These are phyloP conservation scores for Pleurotus salmoneostramineus DNA, from an alignment of 768 basidiomycete species.

Conservation along the genomic window DNA sequence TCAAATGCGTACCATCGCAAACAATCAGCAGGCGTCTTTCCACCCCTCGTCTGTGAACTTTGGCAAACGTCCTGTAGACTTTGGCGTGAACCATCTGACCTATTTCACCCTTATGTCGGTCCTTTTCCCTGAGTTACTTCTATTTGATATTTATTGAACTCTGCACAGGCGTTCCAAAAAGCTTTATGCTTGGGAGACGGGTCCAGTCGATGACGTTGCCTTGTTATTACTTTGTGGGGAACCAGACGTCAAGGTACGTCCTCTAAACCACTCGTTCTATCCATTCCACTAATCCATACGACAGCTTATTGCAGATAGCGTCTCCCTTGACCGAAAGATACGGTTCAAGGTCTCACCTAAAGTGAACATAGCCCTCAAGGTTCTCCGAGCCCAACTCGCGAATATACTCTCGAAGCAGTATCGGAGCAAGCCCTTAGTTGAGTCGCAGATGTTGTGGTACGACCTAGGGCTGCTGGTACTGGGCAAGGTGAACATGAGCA, in stretches of 20 bases:
- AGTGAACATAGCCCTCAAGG: constrained; percentile 75
- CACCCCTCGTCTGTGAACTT: constrained; percentile 96
- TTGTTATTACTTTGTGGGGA: constrained; percentile 87
- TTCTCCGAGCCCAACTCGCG: constrained; percentile 63
- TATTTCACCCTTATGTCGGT: constrained; percentile 88
- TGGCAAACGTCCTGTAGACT: constrained; percentile 58
- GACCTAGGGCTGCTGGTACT: constrained; percentile 63
- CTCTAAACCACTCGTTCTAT: background rate
- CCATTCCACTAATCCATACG: background rate
- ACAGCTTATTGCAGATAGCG: constrained; percentile 69
- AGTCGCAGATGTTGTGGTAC: constrained; percentile 68
- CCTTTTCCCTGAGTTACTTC: background rate
- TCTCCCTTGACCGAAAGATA: constrained; percentile 83
- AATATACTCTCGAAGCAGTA: constrained; percentile 62
- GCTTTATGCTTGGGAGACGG: constrained; percentile 90
- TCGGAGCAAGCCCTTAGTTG: constrained; percentile 54
- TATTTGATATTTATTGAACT: constrained; percentile 9
- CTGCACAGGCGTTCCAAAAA: constrained; percentile 83
- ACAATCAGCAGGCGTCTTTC: constrained; percentile 74
- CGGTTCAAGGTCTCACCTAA: constrained; percentile 68
- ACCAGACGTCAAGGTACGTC: constrained; percentile 70
- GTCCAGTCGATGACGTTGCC: constrained; percentile 81
- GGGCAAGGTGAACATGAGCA: constrained; percentile 37
- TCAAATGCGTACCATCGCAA: constrained; percentile 75
- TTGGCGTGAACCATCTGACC: constrained; percentile 68